Conservation (phyloP, 805 yeast species). For the Jamesozyma hellenica region DNA sequence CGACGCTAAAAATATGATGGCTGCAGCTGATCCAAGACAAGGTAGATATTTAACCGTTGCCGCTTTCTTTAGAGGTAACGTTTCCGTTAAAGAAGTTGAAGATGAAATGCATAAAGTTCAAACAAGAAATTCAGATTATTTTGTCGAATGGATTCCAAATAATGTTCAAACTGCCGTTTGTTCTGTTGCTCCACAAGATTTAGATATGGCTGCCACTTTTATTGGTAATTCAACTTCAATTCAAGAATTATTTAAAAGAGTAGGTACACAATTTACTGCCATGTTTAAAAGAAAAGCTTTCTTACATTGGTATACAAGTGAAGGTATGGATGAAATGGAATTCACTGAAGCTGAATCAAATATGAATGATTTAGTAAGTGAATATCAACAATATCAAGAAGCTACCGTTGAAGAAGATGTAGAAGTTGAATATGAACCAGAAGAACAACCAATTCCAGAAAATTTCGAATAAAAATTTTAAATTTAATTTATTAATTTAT, state of each 20-base stretch:
- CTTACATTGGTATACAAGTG: constrained; percentile 92
- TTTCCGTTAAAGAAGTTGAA: constrained; percentile 85
- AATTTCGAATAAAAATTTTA: constrained; percentile 25
- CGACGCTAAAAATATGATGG: constrained; percentile 91
- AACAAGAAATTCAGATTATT: constrained; percentile 68
- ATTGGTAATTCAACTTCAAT: constrained; percentile 89
- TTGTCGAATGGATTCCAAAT: constrained; percentile 94
- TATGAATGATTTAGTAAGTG: constrained; percentile 79
- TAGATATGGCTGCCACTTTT: constrained; percentile 85
- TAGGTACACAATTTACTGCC: constrained; percentile 79
- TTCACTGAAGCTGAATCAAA: constrained; percentile 90
- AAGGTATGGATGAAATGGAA: constrained; percentile 94
- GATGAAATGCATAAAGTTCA: constrained; percentile 84
- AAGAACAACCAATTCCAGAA: constrained; percentile 31
- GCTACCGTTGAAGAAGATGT: constrained; percentile 70
- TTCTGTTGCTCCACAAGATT: constrained; percentile 76
- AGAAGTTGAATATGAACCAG: constrained; percentile 35
- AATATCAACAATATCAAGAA: constrained; percentile 88
- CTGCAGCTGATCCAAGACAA: constrained; percentile 82
- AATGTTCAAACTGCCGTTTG: constrained; percentile 92
- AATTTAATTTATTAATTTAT: no score
- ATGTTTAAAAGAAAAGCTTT: constrained; percentile 93
- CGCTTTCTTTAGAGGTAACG: constrained; percentile 89
- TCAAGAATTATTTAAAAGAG: constrained; percentile 82
- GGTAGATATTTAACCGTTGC: constrained; percentile 91